Conservation (phyloP, 352 stramenopile species). For the Elongisporangium senticosum region DNA sequence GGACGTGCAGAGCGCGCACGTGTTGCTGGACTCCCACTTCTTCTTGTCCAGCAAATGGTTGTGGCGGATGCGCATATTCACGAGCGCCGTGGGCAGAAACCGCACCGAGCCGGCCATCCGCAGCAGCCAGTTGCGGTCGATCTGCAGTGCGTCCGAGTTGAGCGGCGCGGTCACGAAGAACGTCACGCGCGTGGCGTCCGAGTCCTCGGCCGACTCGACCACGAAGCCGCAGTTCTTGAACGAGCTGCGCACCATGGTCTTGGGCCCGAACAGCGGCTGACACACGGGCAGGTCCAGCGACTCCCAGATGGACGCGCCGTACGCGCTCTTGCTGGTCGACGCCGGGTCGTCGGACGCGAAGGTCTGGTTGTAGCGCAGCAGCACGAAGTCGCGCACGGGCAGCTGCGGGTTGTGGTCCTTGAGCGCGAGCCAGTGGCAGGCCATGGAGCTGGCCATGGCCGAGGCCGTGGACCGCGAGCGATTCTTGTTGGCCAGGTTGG, state of each 20-base stretch:
- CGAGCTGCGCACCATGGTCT: constrained; percentile 35
- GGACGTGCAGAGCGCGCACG: constrained; percentile 57
- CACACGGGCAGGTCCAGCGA: constrained; percentile 57
- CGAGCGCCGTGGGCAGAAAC: constrained; percentile 55
- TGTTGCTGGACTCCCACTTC: constrained; percentile 48
- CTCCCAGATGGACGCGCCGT: constrained; percentile 63
- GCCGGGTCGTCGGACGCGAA: constrained; percentile 35
- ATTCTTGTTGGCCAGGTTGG: neutral
- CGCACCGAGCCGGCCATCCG: constrained; percentile 49
- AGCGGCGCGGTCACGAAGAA: constrained; percentile 64
- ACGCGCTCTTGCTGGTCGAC: constrained; percentile 15
- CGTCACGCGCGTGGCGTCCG: constrained; percentile 58
- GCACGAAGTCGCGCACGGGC: constrained; percentile 71
- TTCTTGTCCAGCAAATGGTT: constrained; percentile 58
- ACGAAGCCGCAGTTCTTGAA: constrained; percentile 72
- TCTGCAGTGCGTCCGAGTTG: constrained; percentile 25
- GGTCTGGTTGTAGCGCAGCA: constrained; percentile 71
- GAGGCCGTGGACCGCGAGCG: constrained; percentile 2
- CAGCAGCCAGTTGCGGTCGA: constrained; percentile 50
- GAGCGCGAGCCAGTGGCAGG: constrained; percentile 71
- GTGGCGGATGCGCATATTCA: constrained; percentile 63
- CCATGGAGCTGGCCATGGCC: constrained; percentile 21
- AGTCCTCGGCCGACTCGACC: constrained; percentile 63
- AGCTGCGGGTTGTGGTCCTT: constrained; percentile 46
- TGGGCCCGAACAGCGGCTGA: constrained; percentile 37